These are phyloP conservation scores for Ogataea nonfermentans DNA, from an alignment of 805 yeast species.

Conservation along the genomic window DNA sequence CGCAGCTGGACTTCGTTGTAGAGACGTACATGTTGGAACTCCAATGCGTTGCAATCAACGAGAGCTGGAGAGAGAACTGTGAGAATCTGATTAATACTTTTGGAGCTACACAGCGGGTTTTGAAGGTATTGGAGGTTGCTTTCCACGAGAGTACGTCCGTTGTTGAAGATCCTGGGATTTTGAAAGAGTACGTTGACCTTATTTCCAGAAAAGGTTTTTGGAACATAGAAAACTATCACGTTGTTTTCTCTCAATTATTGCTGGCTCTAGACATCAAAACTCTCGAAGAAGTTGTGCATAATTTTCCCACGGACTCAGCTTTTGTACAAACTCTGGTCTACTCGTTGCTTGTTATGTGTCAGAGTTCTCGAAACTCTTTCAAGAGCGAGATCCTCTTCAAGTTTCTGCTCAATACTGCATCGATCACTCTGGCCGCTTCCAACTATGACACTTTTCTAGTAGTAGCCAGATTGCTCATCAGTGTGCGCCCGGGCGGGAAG, in stretches of 20 bases:
- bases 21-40: conserved; percentile 46
- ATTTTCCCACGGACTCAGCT: conserved; percentile 1
- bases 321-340: conserved; percentile 15
- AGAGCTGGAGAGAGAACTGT: conserved; percentile 51
- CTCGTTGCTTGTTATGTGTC: conserved; percentile 16
- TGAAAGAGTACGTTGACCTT: conserved; percentile 17
- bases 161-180: conserved; percentile 14
- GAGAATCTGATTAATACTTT: conserved; percentile 42
- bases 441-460: conserved; percentile 38
- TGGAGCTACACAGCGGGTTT: conserved; percentile 29
- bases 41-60: conserved; percentile 51
- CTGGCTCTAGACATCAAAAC: conserved; percentile 3
- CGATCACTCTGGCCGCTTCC: conserved; percentile 8
- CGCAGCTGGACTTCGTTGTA: conserved; percentile 39
- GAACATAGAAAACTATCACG: neutral
- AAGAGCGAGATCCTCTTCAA: conserved; percentile 16
- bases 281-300: conserved; percentile 6
- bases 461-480: conserved; percentile 48
- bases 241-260: neutral
- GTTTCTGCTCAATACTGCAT: conserved; percentile 13
- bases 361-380: conserved; percentile 9
- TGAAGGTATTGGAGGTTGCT: conserved; percentile 20
- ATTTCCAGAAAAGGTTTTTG: conserved; percentile 18
- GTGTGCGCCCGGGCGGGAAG: conserved; percentile 46
- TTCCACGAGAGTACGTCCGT: conserved; percentile 18